Evolutionary conservation across 129 eudicot genomes (phyloP).

Genomic region (Helianthus tuberosus): DNA sequence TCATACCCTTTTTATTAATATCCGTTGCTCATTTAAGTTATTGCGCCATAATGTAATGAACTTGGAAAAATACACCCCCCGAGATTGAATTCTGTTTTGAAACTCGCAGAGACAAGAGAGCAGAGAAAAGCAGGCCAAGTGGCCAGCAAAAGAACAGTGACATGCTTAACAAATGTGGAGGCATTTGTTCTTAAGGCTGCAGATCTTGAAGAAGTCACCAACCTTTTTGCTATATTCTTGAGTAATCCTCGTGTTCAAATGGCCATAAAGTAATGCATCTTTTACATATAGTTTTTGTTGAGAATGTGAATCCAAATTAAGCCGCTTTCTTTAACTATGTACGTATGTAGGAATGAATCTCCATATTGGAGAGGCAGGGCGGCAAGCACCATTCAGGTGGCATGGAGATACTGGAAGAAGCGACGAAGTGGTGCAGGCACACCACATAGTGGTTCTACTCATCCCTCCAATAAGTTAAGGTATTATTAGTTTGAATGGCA

Average conservation of each 20-base stretch:
- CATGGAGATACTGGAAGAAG: conserved; percentile 69
- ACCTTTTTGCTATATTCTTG: conserved; percentile 60
- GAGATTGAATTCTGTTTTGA: background rate
- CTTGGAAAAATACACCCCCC: background rate
- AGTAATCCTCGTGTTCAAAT: conserved; percentile 67
- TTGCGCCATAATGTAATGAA: background rate
- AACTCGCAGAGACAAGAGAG: conserved; percentile 47
- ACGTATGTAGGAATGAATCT: conserved; percentile 52
- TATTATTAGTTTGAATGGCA: background rate
- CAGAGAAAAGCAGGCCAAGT: conserved; percentile 45
- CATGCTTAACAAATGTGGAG: conserved; percentile 74
- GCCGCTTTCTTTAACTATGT: too few relatives aligned
- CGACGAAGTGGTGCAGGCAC: conserved; percentile 4
- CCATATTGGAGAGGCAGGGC: conserved; percentile 81
- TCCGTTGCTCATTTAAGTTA: background rate
- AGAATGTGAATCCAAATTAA: background rate
- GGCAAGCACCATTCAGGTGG: conserved; percentile 68
- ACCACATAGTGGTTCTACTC: background rate
- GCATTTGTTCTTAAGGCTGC: conserved; percentile 66
- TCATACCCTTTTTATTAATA: background rate
- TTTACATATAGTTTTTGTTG: background rate
- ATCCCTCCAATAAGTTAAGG: background rate
- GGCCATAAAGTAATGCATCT: conserved; percentile 61
- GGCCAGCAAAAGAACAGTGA: conserved; percentile 62
- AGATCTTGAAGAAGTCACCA: conserved; percentile 82